A percentile compares a stretch with the other conserved stretches of the same genome.
phyloP scores from a whole-genome alignment of 192 early-diverging fungal species.

The Linnemannia hyalina region DNA sequence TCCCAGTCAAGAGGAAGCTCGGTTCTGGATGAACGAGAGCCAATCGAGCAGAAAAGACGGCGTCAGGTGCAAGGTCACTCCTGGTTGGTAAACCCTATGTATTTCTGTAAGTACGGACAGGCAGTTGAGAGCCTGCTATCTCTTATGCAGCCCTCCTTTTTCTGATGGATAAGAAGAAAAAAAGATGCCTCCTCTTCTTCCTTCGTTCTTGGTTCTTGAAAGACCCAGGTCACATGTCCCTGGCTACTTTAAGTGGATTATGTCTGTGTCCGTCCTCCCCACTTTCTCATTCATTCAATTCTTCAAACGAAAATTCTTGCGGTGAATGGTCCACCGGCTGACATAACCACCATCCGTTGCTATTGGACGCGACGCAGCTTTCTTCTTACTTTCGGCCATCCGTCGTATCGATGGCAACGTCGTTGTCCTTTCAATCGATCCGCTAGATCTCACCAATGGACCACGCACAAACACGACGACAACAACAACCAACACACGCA shows the following conservation, averaged over 20 bases:
- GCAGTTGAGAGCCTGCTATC: not conserved
- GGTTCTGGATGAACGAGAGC: conserved; percentile 8
- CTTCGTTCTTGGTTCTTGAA: not conserved
- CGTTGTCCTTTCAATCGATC: not conserved
- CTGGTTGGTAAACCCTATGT: conserved; percentile 7
- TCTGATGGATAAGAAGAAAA: not conserved
- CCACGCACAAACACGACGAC: not conserved
- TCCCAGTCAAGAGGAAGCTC: not conserved
- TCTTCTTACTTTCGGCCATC: not conserved
- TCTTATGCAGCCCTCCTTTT: not conserved
- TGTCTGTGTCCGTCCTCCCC: too few species aligned
- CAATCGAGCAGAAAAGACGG: conserved; percentile 7
- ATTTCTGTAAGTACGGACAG: not conserved
- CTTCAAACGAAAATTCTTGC: not conserved
- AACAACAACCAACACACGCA: not conserved
- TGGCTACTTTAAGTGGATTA: not conserved
- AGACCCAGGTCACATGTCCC: not conserved
- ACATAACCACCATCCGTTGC: not conserved
- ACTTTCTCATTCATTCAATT: too few species aligned
- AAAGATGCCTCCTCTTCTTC: not conserved
- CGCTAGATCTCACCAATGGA: not conserved
- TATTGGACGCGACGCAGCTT: not conserved
- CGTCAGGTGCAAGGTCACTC: conserved; percentile 4
- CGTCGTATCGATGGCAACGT: not conserved
- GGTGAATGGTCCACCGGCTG: not conserved